phyloP scores from a whole-genome alignment of 2,329 filamentous ascomycete genomes.

The Tolypocladium inflatum region DNA sequence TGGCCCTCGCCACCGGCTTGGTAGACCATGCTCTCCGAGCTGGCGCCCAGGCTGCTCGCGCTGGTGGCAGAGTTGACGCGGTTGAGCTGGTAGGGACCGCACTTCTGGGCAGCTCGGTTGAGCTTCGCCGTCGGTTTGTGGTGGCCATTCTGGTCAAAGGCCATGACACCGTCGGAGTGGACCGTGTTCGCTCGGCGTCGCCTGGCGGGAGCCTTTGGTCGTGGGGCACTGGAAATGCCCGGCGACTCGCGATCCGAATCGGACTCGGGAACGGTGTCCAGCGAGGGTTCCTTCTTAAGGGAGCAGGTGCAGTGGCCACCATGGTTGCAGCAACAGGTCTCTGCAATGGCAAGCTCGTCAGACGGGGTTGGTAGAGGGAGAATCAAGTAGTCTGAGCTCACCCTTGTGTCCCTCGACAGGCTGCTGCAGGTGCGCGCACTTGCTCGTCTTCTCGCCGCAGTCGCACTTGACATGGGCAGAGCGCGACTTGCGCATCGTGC shows the following conservation, averaged over 20 bases:
- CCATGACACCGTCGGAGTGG: constrained; percentile 49
- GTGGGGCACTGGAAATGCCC: constrained; percentile 13
- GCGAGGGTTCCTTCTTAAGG: constrained; percentile 49
- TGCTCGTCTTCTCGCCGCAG: constrained; percentile 85
- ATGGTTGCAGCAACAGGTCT: constrained; percentile 63
- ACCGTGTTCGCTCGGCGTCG: constrained; percentile 52
- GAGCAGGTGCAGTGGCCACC: constrained; percentile 57
- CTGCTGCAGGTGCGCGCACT: constrained; percentile 51
- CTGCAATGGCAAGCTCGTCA: constrained; percentile 23
- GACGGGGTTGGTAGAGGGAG: constrained; percentile 1
- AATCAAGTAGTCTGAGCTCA: constrained; percentile 25
- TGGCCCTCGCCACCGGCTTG: constrained; percentile 24
- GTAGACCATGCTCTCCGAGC: constrained; percentile 30
- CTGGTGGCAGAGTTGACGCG: constrained; percentile 50
- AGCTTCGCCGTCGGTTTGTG: constrained; percentile 54
- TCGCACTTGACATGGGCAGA: constrained; percentile 93
- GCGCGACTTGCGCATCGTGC: constrained; percentile 89
- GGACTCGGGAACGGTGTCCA: constrained; percentile 56
- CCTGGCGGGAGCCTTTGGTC: constrained; percentile 33
- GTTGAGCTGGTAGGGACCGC: constrained; percentile 50
- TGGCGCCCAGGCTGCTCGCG: constrained; percentile 36
- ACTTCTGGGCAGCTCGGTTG: constrained; percentile 51
- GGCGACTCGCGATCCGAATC: constrained; percentile 42
- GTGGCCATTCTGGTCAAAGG: constrained; percentile 54
- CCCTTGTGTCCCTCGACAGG: constrained; percentile 49